phyloP scores from a whole-genome alignment of 371 early-diverging fungal genomes.

The Mucor piriformis region DNA sequence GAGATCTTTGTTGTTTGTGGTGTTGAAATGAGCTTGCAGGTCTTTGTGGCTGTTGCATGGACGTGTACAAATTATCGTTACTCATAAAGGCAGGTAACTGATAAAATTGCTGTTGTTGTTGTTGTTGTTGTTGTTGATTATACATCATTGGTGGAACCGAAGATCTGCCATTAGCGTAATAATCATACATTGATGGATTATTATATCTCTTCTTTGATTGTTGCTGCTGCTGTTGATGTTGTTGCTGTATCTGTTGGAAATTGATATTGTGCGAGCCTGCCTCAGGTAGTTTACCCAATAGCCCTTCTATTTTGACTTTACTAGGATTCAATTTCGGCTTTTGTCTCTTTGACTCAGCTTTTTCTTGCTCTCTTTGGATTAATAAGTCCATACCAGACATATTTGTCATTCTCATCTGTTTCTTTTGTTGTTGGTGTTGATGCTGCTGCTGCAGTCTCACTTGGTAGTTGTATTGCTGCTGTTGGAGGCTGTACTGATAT shows the following conservation, averaged over 20 bases:
- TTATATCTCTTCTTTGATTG: slow-evolving; percentile 27
- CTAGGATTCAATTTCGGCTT: slow-evolving; percentile 42
- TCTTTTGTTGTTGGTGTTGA: slow-evolving; percentile 22
- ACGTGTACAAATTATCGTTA: slow-evolving; percentile 1
- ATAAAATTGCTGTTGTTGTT: background rate
- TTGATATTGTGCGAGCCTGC: slow-evolving; percentile 48
- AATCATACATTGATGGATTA: slow-evolving; percentile 5
- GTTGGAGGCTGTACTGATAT: slow-evolving; percentile 9
- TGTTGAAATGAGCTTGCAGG: no score
- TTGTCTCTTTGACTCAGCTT: slow-evolving; percentile 39
- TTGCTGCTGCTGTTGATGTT: slow-evolving; percentile 35
- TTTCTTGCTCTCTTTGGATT: slow-evolving; percentile 49
- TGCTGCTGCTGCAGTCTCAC: background rate
- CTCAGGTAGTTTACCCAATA: slow-evolving; percentile 46
- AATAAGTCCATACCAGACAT: slow-evolving; percentile 55
- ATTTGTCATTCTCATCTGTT: slow-evolving; percentile 23
- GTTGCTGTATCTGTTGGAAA: slow-evolving; percentile 42
- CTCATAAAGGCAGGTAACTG: slow-evolving; percentile 4
- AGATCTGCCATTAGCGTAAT: slow-evolving; percentile 11
- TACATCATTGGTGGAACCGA: slow-evolving; percentile 7
- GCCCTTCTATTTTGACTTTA: slow-evolving; percentile 48
- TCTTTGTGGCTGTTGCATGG: background rate
- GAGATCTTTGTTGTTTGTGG: no score
- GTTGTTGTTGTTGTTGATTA: background rate
- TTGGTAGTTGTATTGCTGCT: slow-evolving; percentile 8